Evolutionary conservation across 148 eudicot species (phyloP), one percentile per base, ranked within the genome.

Genomic region (Tetragonia tetragonoides): DNA sequence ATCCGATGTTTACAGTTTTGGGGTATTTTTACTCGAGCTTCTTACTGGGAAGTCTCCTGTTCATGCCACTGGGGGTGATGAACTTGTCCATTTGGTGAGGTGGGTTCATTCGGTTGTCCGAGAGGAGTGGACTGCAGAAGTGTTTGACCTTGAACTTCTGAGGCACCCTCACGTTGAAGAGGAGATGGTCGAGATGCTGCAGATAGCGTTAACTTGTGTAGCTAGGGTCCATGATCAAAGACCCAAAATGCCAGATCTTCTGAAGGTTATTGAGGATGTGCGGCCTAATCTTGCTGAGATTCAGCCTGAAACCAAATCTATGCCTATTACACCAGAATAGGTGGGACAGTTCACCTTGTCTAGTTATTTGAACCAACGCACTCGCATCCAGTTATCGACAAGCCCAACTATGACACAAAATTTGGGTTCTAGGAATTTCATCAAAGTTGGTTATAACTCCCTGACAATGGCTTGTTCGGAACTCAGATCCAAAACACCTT

Each of bases 1-100:
- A 7, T 89, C 95, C 2, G 98, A 94, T 66, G 93, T 90, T 41
- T 94, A 90, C 86, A 90, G 97, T 79, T 94, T 94, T 63, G 98
- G 98, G 11, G 97, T 94, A 17, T 75, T 94, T 34, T 71, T 94
- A 66, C 87, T 94, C 10, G 98, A 92, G 85, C 92, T 94, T 38
- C 87, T 92, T 44, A 94, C 97, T 0, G 98, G 92, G 18, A 94
- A 92, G 73, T 86, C 93, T 46, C 91, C 96, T 0, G 83, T 91
- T 37, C 92, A 93, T 44, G 68, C 92, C 14, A 83, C 84, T 0
- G 88, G 86, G 9, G 89, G 89, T 4, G 93, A 91, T 59, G 95
- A 90, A 80, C 82, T 85, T 8, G 74, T 93, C 47, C 92, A 93
- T 74, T 76, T 93, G 74, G 93, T 89, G 3, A 85, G 93, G 72